Base-by-base conservation (phyloP, 2,329 filamentous ascomycete genomes). In the Coleophoma crateriformis region DNA sequence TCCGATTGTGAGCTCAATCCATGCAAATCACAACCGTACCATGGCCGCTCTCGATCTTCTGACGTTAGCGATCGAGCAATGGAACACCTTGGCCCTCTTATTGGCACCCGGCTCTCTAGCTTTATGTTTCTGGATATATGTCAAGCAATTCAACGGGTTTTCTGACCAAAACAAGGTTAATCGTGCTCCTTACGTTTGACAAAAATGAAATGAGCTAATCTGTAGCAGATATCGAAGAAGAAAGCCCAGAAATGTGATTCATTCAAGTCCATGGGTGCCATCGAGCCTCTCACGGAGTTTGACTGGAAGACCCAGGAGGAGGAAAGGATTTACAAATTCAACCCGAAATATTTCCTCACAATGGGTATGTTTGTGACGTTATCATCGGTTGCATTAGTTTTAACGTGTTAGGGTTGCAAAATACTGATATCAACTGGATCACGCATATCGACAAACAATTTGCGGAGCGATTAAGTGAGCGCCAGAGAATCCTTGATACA, bases 401-500 rank as follows among this genome's bases (percentile, higher is more conserved):
- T 22, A 43, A n/a, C 19, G 5, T 27, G 17, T 13, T 10, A 33
- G 27, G 27, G 14, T 27, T 32, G 15, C 41, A 32, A 33, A 44
- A 15, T 15, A 27, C n/a, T 20, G 15, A 44, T 27, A 32, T 13
- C 20, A 32, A 44, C n/a, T 14, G 20, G 19, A 44, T 44, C 41
- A 44, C n/a, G 15, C 41, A 44, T 15, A n/a, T 44, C 19, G 41
- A 44, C 20, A 27, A 33, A 15, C 13, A 37, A 12, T 47, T 44
- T 33, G 40, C 43, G 13, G 43, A 39, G 12, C 47, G 50, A 8
- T 22, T 49, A 20, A 39, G 37, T 7, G 32, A 43, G 15, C 47
- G 50, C 15, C 38, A 45, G 27, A 44, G 44, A 19, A 47, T 52
- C 37, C 35, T 50, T 14, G 27, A 44, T 8, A 48, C 42, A 27